Conservation (phyloP, 192 early-diverging fungal genomes). For the Phycomyces nitens region DNA sequence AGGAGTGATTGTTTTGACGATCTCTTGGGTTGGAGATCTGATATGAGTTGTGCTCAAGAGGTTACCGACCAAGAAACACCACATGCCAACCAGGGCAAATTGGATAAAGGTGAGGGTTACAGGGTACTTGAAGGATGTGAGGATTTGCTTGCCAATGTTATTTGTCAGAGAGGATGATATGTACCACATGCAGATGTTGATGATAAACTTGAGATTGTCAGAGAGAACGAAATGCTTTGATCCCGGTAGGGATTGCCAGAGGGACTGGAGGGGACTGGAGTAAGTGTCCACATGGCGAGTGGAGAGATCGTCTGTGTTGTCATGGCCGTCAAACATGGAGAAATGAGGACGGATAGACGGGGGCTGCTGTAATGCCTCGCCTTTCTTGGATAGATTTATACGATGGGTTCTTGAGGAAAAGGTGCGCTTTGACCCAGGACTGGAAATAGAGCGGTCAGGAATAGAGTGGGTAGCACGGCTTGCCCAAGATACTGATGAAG, state of each 20-base stretch:
- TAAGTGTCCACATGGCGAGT: conserved; percentile 10
- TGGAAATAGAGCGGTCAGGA: too few relatives aligned
- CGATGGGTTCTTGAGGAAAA: neutral
- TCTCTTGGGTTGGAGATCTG: conserved; percentile 44
- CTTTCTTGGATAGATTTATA: neutral
- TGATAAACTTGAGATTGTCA: conserved; percentile 55
- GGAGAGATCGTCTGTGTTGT: conserved; percentile 3
- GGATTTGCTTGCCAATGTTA: conserved; percentile 78
- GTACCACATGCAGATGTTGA: conserved; percentile 78
- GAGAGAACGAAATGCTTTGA: conserved; percentile 13
- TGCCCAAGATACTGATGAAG: too few relatives aligned
- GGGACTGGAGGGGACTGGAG: neutral
- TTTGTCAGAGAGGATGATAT: conserved; percentile 77
- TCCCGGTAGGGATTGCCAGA: conserved; percentile 1
- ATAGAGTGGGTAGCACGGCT: too few relatives aligned
- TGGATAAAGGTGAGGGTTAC: conserved; percentile 82
- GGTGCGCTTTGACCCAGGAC: neutral
- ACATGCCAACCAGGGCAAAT: conserved; percentile 72
- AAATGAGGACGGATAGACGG: neutral
- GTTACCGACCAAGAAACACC: conserved; percentile 49
- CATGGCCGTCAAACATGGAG: neutral
- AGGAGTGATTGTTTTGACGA: conserved; percentile 64
- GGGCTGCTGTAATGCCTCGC: neutral
- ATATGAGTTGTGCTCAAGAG: conserved; percentile 50
- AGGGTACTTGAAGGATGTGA: conserved; percentile 74